Base-by-base conservation (phyloP, 345 rosid species). In the Anacardium occidentale region DNA sequence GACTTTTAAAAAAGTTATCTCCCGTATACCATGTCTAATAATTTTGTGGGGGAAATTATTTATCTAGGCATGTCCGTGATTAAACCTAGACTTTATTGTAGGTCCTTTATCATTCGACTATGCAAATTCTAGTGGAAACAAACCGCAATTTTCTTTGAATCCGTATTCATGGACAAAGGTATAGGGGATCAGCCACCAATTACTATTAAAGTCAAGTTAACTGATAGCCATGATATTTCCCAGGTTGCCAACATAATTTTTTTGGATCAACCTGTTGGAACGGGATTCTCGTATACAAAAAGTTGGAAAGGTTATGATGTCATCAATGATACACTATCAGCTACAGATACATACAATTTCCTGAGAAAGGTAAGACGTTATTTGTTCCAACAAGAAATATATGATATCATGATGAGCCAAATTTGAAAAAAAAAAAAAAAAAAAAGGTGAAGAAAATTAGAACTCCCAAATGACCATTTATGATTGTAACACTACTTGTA, bases 201-300 rank as follows among this genome's bases (percentile, higher is more conserved):
- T 29, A 29, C 32, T 29, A 29, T 29, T 29, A 29, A 29, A 29
- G 32, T 29, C 32, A 29, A 29, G 3, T 29, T n/a, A 29, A 29
- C 32, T 3, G 3, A 29, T 29, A 29, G 32, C 1, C 32, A 29
- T 29, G 32, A 3, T 29, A 11, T 12, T 45, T 24, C 48, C 25
- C 68, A 82, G 85, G 10, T 75, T 10, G 76, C 84, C 2, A 81
- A 75, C 77, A 81, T 81, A 32, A 77, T 81, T 20, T 81, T 81
- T 20, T 17, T 77, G 13, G 85, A 82, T 75, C 69, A 76, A 32
- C 83, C 83, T 0, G 83, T 82, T 47, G 79, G 83, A 4, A 76
- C 85, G 7, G 83, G 83, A 7, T 82, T 79, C 57, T 71, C 83
- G 8, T 82, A 79, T 73, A 66, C 85, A 9, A 82, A 65, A 66